A percentile compares a stretch with the other conserved stretches of the same genome.
Conservation (phyloP, 495 filamentous ascomycete species). For the Aspergillus panamensis region DNA sequence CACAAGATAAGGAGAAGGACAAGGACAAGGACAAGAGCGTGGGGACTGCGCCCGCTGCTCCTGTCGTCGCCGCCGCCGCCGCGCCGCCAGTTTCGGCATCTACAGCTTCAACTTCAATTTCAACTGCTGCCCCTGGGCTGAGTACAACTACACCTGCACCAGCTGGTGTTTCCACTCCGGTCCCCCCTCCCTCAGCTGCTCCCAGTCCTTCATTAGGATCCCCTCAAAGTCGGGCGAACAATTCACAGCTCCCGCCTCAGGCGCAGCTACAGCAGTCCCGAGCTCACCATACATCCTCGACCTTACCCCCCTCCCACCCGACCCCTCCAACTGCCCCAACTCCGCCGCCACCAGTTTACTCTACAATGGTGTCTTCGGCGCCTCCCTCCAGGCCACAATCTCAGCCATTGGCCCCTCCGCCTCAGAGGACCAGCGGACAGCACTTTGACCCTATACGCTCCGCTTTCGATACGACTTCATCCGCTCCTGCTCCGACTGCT, state of each 20-base stretch:
- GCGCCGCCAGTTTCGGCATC: constrained; percentile 8
- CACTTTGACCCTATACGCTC: constrained; percentile 86
- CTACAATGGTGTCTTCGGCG: constrained; percentile 24
- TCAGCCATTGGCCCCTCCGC: constrained; percentile 39
- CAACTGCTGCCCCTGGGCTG: constrained; percentile 14
- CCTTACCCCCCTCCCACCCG: constrained; percentile 24
- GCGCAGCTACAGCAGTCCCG: constrained; percentile 12
- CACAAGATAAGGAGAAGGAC: constrained; percentile 13
- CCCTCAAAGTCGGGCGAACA: constrained; percentile 2
- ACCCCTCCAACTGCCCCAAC: constrained; percentile 16
- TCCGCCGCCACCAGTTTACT: constrained; percentile 21
- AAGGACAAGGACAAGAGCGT: not conserved
- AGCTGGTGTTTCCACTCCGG: constrained; percentile 4
- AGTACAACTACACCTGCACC: constrained; percentile 14
- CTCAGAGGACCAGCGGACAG: constrained; percentile 60
- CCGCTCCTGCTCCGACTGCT: constrained; percentile 52
- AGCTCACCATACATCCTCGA: constrained; percentile 20
- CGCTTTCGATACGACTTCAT: constrained; percentile 58
- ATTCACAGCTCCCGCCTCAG: constrained; percentile 8
- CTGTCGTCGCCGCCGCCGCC: constrained; percentile 12
- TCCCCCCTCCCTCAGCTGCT: constrained; percentile 19
- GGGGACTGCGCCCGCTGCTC: constrained; percentile 7
- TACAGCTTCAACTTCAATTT: constrained; percentile 23
- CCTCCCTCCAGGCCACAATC: constrained; percentile 35
- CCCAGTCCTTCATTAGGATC: constrained; percentile 19